Evolutionary conservation across 2,329 filamentous ascomycete genomes (phyloP).

Genomic region (Pseudogymnoascus sp.): DNA sequence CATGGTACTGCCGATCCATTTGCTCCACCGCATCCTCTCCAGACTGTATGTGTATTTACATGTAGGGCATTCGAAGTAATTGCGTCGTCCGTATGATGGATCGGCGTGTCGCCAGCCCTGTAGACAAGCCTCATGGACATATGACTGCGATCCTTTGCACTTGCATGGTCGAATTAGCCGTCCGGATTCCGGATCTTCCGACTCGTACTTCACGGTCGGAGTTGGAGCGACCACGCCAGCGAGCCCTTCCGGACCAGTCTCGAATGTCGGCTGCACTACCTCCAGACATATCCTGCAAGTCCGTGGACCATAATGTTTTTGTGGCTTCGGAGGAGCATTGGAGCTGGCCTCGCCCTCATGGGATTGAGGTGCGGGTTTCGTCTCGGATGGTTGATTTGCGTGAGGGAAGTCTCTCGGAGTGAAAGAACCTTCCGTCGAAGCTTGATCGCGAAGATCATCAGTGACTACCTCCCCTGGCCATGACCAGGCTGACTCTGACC

Average conservation of each 20-base stretch:
- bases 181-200: constrained; percentile 63
- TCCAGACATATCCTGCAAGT: constrained; percentile 90
- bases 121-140: constrained; percentile 88
- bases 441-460: background rate
- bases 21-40: constrained; percentile 66
- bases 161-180: constrained; percentile 81
- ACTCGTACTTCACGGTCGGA: constrained; percentile 60
- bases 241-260: constrained; percentile 42
- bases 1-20: constrained; percentile 56
- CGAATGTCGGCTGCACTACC: constrained; percentile 49
- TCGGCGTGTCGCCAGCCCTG: constrained; percentile 72
- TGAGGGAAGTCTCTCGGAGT: constrained; percentile 11
- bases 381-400: constrained; percentile 9
- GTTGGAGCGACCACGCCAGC: constrained; percentile 47
- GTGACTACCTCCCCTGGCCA: constrained; percentile 16
- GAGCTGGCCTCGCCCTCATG: constrained; percentile 19
- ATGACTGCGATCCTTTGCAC: constrained; percentile 88
- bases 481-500: constrained; percentile 17
- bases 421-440: constrained; percentile 13
- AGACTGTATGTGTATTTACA: constrained; percentile 78
- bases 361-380: constrained; percentile 19
- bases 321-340: constrained; percentile 20
- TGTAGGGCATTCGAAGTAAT: constrained; percentile 82
- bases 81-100: constrained; percentile 52
- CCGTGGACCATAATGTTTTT: constrained; percentile 56